A percentile compares a stretch with the other conserved stretches of the same genome.
These are phyloP conservation scores for Oryza nivara DNA, from an alignment of 176 grass and related monocot genomes.

Conservation along the genomic window DNA sequence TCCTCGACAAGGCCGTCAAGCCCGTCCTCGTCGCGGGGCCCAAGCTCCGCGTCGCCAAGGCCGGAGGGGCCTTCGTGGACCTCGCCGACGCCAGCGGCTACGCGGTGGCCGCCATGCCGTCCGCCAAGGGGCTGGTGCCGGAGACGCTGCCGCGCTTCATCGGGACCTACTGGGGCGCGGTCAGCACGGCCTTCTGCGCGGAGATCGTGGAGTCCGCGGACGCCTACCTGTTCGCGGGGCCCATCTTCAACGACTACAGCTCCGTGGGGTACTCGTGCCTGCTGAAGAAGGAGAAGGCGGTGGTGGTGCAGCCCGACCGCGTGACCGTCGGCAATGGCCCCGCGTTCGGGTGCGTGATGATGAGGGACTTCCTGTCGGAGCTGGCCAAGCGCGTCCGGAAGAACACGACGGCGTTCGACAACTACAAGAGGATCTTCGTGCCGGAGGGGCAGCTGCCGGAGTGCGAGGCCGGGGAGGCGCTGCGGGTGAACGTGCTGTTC, in stretches of 20 bases:
- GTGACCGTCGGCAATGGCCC: conserved; percentile 71
- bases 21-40: conserved; percentile 73
- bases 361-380: conserved; percentile 63
- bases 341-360: conserved; percentile 72
- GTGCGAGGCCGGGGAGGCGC: conserved; percentile 42
- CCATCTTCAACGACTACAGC: conserved; percentile 91
- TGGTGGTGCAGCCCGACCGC: conserved; percentile 78
- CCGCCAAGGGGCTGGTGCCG: conserved; percentile 72
- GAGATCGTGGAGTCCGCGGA: conserved; percentile 93
- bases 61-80: conserved; percentile 55
- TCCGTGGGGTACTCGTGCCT: conserved; percentile 75
- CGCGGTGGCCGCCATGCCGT: conserved; percentile 66
- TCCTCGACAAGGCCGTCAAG: conserved; percentile 73
- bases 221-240: conserved; percentile 72
- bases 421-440: conserved; percentile 75
- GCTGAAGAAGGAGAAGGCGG: conserved; percentile 69
- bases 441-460: conserved; percentile 49
- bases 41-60: conserved; percentile 71
- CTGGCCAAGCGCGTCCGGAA: conserved; percentile 45
- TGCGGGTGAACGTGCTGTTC: conserved; percentile 80
- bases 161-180: conserved; percentile 87
- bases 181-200: conserved; percentile 76
- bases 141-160: conserved; percentile 70
- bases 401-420: conserved; percentile 70
- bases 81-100: conserved; percentile 62